These are phyloP conservation scores for Geotrichum histeridarum DNA, from an alignment of 1,139 yeast species.

Conservation along the genomic window DNA sequence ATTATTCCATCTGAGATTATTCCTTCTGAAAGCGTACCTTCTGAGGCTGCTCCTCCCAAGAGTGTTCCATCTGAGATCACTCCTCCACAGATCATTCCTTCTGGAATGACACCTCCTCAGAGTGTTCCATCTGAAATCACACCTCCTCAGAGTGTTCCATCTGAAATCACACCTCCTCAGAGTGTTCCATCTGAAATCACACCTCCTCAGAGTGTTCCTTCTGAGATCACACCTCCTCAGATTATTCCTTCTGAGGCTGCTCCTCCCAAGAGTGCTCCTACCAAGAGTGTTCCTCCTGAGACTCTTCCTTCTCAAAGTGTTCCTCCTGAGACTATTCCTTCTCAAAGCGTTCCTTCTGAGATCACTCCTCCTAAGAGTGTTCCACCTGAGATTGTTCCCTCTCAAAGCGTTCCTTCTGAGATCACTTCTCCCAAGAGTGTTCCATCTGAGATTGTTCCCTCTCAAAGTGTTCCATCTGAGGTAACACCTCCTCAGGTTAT, in stretches of 20 bases:
- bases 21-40: background rate
- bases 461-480: background rate
- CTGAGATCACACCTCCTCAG: no score
- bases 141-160: background rate
- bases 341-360: background rate
- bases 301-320: background rate
- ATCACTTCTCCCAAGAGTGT: no score
- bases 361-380: background rate
- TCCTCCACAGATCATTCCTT: background rate
- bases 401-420: no score
- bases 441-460: no score
- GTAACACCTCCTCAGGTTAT: background rate
- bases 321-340: background rate
- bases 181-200: background rate
- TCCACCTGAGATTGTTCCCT: background rate
- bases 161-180: no score
- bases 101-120: no score
- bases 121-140: background rate
- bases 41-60: background rate
- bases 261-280: background rate
- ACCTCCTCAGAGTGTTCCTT: background rate
- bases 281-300: background rate
- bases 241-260: background rate
- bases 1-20: background rate
- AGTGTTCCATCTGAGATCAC: background rate